Conservation (phyloP, 768 basidiomycete genomes). For the Podaxis sp. region DNA sequence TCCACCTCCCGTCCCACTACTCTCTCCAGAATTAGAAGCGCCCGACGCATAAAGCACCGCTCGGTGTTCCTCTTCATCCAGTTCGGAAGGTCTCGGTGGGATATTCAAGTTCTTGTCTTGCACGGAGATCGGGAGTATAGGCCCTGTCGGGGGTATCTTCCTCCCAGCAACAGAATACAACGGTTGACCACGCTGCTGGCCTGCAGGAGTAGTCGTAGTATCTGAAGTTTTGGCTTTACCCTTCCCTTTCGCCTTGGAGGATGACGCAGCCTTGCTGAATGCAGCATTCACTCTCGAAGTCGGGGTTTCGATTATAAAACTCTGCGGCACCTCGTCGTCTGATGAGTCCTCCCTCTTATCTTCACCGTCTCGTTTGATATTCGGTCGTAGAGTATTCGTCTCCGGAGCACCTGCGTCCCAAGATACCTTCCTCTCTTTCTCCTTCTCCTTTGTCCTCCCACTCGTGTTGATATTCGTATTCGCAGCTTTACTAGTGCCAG, state of each 20-base stretch:
- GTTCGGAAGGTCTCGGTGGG: constrained; percentile 66
- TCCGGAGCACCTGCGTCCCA: constrained; percentile 59
- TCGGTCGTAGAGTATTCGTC: constrained; percentile 61
- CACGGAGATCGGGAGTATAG: constrained; percentile 17
- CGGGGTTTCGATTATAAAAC: constrained; percentile 77
- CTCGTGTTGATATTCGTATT: constrained; percentile 11
- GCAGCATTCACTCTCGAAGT: background rate
- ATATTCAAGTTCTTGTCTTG: constrained; percentile 30
- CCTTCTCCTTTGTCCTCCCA: constrained; percentile 33
- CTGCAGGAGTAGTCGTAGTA: constrained; percentile 17
- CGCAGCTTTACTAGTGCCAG: constrained; percentile 26
- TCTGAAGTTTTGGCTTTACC: constrained; percentile 18
- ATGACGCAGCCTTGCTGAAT: constrained; percentile 34
- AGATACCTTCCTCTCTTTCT: constrained; percentile 46
- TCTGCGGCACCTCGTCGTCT: constrained; percentile 84
- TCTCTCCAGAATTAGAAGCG: constrained; percentile 20
- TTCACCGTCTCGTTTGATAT: constrained; percentile 67
- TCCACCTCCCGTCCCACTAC: constrained; percentile 28
- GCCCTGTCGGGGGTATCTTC: constrained; percentile 27
- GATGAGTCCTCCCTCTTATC: constrained; percentile 60
- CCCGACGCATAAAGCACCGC: constrained; percentile 14
- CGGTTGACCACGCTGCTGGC: constrained; percentile 40
- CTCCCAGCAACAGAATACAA: constrained; percentile 44
- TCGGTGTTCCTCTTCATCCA: constrained; percentile 40
- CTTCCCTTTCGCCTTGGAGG: constrained; percentile 23